A percentile compares a stretch with the other conserved stretches of the same genome.
phyloP scores from a whole-genome alignment of 192 early-diverging fungal species.

The Oehlia diaphana region DNA sequence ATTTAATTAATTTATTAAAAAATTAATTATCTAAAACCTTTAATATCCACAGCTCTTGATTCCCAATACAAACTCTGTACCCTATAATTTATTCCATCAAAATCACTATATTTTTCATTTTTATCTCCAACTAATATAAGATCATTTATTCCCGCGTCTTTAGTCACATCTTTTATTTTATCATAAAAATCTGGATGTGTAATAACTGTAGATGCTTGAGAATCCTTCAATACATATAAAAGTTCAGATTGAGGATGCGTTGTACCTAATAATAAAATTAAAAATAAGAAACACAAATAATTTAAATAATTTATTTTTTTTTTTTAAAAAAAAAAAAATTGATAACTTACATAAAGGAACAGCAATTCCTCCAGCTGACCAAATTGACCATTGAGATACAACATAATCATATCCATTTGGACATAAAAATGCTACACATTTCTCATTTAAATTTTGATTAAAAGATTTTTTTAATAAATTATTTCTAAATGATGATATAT shows the following conservation, averaged over 20 bases:
- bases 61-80: neutral
- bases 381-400: constrained; percentile 69
- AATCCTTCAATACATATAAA: constrained; percentile 70
- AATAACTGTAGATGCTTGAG: constrained; percentile 60
- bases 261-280: constrained; percentile 38
- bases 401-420: constrained; percentile 66
- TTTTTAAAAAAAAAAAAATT: neutral
- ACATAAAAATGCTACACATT: constrained; percentile 42
- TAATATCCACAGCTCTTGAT: too few species aligned
- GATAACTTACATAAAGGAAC: constrained; percentile 69
- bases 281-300: neutral
- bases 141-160: constrained; percentile 3
- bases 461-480: constrained; percentile 25
- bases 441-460: constrained; percentile 34
- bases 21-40: too few species aligned
- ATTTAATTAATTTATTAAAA: neutral
- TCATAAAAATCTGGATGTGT: constrained; percentile 54
- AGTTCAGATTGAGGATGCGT: constrained; percentile 77
- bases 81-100: neutral
- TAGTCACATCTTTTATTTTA: constrained; percentile 28
- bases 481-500: constrained; percentile 30
- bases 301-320: too few species aligned
- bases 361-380: constrained; percentile 77
- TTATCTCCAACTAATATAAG: neutral
- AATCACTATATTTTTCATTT: neutral